Evolutionary conservation across 2,329 filamentous ascomycete species (phyloP), one percentile per base, ranked within the genome.

Genomic region (Claviceps paspali): DNA sequence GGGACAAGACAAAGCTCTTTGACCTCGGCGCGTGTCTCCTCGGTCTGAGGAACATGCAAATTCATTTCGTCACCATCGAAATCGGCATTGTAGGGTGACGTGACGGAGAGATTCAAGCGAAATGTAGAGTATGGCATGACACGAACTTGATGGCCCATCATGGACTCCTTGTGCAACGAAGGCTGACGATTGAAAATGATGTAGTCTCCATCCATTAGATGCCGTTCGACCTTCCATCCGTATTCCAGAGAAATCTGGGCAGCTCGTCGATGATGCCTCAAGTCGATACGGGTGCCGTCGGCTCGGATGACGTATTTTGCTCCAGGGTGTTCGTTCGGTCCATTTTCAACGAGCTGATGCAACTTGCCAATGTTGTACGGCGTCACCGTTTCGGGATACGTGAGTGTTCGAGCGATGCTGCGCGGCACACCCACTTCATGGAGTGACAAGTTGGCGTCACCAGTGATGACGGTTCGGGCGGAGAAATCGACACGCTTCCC

Each of bases 1-100:
- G 91, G 91, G n/a, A 99, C 91, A 72, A 96, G 81, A 58, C 88
- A 96, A 11, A 99, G 73, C 55, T 96, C 81, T 58, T 78, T 84
- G 49, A 98, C 76, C 60, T 99, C 91, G 32, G 92, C 86, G 42
- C 91, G 82, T 24, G 92, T 92, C 60, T 99, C 92, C 54, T 98
- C 87, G 27, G 83, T 91, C 54, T 99, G 91, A 4, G 91, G 92
- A 36, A 98, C 92, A 72, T 99, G 91, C 64, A 99, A 76, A 56
- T 99, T 99, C 91, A 99, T 99, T 62, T 99, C 91, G 58, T 98
- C 91, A 63, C 91, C 91, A 54, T 98, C 91, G 63, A 98, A 98
- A 82, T 98, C 91, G 50, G 91, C 91, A 64, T 99, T 99, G 69
- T 99, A 99, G 0, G 91, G 91, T 21, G 87, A 93, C 1, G 92